Evolutionary conservation across 805 yeast species (phyloP), one percentile per base, ranked within the genome.

Genomic region (Cyberlindnera euphorbiiphila): DNA sequence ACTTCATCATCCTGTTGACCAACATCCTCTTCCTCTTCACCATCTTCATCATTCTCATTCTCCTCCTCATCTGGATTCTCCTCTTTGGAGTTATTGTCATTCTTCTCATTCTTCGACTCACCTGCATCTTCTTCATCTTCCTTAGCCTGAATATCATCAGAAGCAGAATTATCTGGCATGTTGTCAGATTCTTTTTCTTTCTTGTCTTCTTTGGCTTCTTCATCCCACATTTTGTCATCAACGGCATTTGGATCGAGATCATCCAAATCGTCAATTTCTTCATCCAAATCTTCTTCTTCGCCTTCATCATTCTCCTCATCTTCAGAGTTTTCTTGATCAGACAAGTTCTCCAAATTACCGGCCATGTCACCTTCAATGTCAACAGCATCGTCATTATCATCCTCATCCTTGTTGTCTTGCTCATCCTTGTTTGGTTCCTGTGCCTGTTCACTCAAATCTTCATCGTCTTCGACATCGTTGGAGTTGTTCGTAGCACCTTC

Each of bases 141-240:
- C 13, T 57, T 56, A 9, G 69, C 69, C 41, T 64, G 58, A 19
- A 67, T 56, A 29, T 68, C 69, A 32, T 66, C 76, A 25, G 76
- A 62, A 27, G 70, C 65, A 2, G 76, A 62, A 41, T 72, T 68
- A 10, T 80, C 77, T 4, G 86, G 79, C 64, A 78, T 62, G 40
- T 74, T 67, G 19, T 88, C 95, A 8, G 89, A 71, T 29, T 87
- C 85, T 56, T 88, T 88, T 53, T 88, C 96, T 54, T 86, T 85
- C 15, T 75, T 71, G 46, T 76, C 76, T 12, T 81, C 87, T 39
- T 78, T 72, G 10, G 82, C 85, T 57, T 91, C 88, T 53, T 89
- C 97, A 54, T 91, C 93, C 96, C 98, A 91, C 96, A 87, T 87
- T 63, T 87, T 91, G 49, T 91, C 97, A 58, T 91, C 98, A 34